These are phyloP conservation scores for Staphylotrichum tortipilum DNA, from an alignment of 495 filamentous ascomycete species.

Conservation along the genomic window DNA sequence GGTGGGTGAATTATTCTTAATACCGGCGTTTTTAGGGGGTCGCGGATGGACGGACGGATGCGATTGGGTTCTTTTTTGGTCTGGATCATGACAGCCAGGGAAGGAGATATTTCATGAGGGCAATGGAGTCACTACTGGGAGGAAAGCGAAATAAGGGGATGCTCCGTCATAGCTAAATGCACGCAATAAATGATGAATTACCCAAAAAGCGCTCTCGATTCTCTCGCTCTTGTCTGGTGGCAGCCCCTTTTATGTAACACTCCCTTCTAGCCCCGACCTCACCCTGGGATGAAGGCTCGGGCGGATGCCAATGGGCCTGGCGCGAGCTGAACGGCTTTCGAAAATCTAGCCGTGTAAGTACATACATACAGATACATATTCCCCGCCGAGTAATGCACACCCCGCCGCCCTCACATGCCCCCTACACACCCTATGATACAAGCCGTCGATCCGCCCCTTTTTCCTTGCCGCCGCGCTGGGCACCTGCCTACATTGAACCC, in stretches of 20 bases:
- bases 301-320: not conserved
- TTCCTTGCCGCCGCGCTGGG: no score
- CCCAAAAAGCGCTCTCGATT: not conserved
- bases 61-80: not conserved
- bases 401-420: no score
- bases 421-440: constrained; percentile 26
- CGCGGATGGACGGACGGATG: not conserved
- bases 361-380: no score
- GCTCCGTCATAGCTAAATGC: constrained; percentile 9
- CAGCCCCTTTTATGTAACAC: not conserved
- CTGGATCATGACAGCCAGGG: not conserved
- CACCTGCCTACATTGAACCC: no score
- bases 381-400: constrained; percentile 16
- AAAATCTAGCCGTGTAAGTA: not conserved
- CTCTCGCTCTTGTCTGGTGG: not conserved
- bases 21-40: not conserved
- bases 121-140: constrained; percentile 10
- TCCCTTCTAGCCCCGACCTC: not conserved
- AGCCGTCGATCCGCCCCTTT: not conserved
- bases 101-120: constrained; percentile 2
- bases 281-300: no score
- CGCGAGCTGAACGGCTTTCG: not conserved
- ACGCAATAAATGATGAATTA: not conserved
- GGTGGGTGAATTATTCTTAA: no score
- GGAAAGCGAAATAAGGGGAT: constrained; percentile 7